Conservation (phyloP, 2,329 filamentous ascomycete genomes). For the Penicillium sp. region DNA sequence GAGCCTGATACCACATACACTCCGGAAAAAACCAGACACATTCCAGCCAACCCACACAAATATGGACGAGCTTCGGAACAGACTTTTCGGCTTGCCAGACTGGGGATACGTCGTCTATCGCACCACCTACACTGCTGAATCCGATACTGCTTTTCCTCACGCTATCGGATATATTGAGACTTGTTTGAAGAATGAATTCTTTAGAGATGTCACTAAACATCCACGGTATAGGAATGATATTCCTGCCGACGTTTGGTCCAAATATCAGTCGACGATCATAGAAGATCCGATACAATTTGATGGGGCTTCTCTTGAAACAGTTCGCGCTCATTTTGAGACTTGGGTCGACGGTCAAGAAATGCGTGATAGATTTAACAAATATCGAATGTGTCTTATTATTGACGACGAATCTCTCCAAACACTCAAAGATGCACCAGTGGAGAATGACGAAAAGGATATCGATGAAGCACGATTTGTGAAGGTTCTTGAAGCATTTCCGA, state of each 20-base stretch:
- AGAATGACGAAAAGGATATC: constrained; percentile 5
- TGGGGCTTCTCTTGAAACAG: constrained; percentile 12
- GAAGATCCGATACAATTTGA: constrained; percentile 14
- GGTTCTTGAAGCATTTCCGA: constrained; percentile 16
- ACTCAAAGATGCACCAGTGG: constrained; percentile 11
- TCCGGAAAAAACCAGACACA: neutral
- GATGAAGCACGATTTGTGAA: constrained; percentile 14
- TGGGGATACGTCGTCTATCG: constrained; percentile 22
- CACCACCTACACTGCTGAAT: constrained; percentile 17
- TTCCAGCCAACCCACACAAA: neutral
- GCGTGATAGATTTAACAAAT: constrained; percentile 11
- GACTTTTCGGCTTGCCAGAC: constrained; percentile 8
- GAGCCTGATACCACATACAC: constrained; percentile 2
- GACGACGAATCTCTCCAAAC: constrained; percentile 21
- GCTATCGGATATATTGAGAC: constrained; percentile 14
- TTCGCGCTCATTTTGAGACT: constrained; percentile 18
- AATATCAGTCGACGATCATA: constrained; percentile 17
- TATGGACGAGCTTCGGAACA: constrained; percentile 8
- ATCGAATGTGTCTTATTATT: constrained; percentile 18
- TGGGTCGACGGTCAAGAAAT: constrained; percentile 12
- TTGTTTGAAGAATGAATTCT: constrained; percentile 11
- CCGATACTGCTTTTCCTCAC: constrained; percentile 11
- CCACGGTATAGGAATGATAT: neutral
- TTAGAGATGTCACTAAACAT: neutral
- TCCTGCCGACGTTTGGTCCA: constrained; percentile 8